Evolutionary conservation across 352 stramenopile genomes (phyloP), one percentile per base, ranked within the genome.

Genomic region (Peronospora tabacina): DNA sequence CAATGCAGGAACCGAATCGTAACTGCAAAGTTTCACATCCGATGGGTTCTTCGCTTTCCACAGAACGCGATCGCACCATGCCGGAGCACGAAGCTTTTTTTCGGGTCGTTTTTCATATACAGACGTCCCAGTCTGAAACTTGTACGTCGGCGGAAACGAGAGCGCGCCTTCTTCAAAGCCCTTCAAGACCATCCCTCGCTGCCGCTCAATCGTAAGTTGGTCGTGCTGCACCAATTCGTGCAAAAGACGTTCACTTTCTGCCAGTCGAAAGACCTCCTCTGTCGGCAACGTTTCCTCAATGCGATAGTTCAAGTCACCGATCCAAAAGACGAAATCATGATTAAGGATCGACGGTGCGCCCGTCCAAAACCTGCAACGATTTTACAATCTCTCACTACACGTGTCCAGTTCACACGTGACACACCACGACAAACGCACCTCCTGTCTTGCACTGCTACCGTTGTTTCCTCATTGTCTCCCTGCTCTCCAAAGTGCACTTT

Each of bases 311-410:
- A 97, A 55, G 61, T 97, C 89, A 5, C 89, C 89, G 20, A 95
- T 62, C 95, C 95, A 99, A 61, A 99, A 98, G 0, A 99, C 91
- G 47, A 99, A 80, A 67, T 99, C 97, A 63, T 99, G 97, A 56
- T 98, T 97, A 4, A 95, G 44, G 28, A 99, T 93, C 1, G 76
- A 68, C 5, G 75, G 68, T 36, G 87, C 72, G 5, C 72, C 67
- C 11, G 28, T 82, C 38, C 78, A 69, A 35, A 70, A 77, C 11
- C 69, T 70, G 20, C 48, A 30, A 63, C 58, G 63, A 49, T 16
- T 40, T 24, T 17, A 55, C 7, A 51, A 19, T 17, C 3, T n/a
- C n/a, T 46, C 12, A 63, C 22, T 16, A 38, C 16, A 32, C 22
- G 2, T 22, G n/a, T 19, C 9, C 16, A 38, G 12, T 2, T 26